Evolutionary conservation across 352 stramenopile genomes (phyloP).

Genomic region (Globisporangium nodosum): DNA sequence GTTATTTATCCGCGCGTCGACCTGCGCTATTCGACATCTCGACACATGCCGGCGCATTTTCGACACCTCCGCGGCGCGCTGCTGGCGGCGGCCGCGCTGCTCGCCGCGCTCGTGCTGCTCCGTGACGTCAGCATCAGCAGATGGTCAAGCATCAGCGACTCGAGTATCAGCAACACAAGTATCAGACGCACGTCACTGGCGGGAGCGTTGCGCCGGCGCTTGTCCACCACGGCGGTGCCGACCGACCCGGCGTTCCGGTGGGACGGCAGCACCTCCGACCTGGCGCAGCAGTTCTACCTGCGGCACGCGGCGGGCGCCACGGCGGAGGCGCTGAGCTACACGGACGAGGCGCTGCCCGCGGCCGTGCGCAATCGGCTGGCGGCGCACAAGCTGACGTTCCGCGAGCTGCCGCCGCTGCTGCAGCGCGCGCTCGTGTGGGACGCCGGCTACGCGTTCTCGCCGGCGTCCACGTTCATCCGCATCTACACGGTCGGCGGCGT

Average conservation of each 20-base stretch:
- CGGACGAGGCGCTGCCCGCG: slow-evolving; percentile 9
- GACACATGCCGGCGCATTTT: neutral
- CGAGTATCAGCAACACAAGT: neutral
- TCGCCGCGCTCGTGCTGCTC: neutral
- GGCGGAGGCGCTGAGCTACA: slow-evolving; percentile 12
- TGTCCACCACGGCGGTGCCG: slow-evolving; percentile 6
- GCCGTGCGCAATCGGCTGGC: slow-evolving; percentile 6
- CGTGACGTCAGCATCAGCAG: neutral
- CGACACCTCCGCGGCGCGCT: neutral
- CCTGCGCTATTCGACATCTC: neutral
- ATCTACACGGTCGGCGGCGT: slow-evolving; percentile 21
- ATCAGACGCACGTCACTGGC: neutral
- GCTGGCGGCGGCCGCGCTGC: neutral
- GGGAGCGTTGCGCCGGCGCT: slow-evolving; percentile 1
- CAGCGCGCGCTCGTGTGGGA: slow-evolving; percentile 38
- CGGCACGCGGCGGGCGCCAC: slow-evolving; percentile 15
- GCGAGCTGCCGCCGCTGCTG: slow-evolving; percentile 16
- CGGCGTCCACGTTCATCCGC: slow-evolving; percentile 11
- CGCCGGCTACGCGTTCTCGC: slow-evolving; percentile 22
- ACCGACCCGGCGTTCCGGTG: slow-evolving; percentile 14
- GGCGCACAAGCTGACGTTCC: slow-evolving; percentile 5
- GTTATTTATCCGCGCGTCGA: neutral
- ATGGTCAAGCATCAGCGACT: no score
- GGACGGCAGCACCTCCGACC: slow-evolving; percentile 26
- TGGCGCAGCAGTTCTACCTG: slow-evolving; percentile 15